Percentiles rank a stretch among this genome's conserved stretches.
Evolutionary conservation across 1,139 yeast species (phyloP).

Genomic region (Torulaspora pretoriensis): DNA sequence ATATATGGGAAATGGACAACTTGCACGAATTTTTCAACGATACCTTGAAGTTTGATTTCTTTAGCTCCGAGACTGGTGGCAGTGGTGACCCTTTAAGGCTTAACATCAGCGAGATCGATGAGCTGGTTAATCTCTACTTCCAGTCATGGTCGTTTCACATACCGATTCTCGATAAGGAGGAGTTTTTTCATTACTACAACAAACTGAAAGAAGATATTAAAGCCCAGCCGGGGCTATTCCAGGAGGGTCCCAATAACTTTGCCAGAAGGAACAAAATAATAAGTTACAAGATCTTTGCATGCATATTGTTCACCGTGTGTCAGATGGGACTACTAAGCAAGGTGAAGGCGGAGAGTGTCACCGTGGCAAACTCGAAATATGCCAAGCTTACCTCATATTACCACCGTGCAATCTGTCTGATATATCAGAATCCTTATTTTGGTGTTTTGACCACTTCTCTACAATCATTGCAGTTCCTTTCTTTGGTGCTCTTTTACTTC

Average conservation of each 20-base stretch:
- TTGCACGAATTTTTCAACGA: constrained; percentile 23
- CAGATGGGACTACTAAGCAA: constrained; percentile 51
- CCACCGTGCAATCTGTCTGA: constrained; percentile 51
- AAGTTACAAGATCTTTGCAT: constrained; percentile 46
- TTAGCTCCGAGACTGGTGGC: background rate
- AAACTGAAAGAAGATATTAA: constrained; percentile 46
- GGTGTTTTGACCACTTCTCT: constrained; percentile 57
- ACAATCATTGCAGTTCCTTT: constrained; percentile 64
- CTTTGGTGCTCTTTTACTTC: constrained; percentile 68
- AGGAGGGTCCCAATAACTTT: constrained; percentile 12
- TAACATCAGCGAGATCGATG: constrained; percentile 27
- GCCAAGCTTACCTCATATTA: constrained; percentile 42
- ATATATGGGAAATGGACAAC: constrained; percentile 32
- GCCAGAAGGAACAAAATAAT: constrained; percentile 35
- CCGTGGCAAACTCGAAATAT: constrained; percentile 16
- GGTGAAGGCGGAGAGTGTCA: constrained; percentile 22
- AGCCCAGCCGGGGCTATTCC: constrained; percentile 15
- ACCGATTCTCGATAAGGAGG: constrained; percentile 64
- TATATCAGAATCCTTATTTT: constrained; percentile 40
- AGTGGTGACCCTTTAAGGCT: constrained; percentile 9
- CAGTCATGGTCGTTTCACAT: constrained; percentile 73
- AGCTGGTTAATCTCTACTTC: constrained; percentile 47
- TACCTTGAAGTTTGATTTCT: constrained; percentile 25
- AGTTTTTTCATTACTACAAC: constrained; percentile 57
- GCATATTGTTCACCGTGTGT: constrained; percentile 52